phyloP scores from a whole-genome alignment of 164 flowering plant genomes.

The Cinnamomum micranthum region DNA sequence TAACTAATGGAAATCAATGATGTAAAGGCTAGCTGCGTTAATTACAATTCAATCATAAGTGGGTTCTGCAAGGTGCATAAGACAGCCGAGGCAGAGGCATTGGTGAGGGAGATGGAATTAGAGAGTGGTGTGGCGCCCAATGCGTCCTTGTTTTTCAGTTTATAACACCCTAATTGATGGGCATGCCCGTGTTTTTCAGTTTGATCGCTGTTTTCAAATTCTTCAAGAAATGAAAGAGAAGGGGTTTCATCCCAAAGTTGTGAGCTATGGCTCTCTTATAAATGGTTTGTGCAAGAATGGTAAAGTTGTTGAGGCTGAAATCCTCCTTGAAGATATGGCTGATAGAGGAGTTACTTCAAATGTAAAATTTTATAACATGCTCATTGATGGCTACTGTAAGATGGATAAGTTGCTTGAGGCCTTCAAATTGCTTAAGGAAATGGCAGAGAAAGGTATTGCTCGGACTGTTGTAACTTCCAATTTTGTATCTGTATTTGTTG shows the following conservation, averaged over 20 bases:
- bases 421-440: too few species aligned
- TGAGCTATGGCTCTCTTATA: constrained; percentile 61
- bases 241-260: constrained; percentile 53
- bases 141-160: constrained; percentile 28
- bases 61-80: constrained; percentile 44
- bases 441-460: too few species aligned
- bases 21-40: constrained; percentile 37
- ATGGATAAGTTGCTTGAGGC: too few species aligned
- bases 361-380: constrained; percentile 56
- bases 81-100: constrained; percentile 51
- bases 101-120: constrained; percentile 44
- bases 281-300: constrained; percentile 59
- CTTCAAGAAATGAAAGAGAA: constrained; percentile 59
- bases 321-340: constrained; percentile 43
- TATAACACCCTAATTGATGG: constrained; percentile 63
- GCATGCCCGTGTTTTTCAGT: constrained; percentile 40
- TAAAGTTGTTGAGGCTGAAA: constrained; percentile 58
- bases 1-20: constrained; percentile 43
- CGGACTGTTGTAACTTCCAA: too few species aligned
- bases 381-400: too few species aligned
- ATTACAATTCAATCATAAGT: constrained; percentile 47
- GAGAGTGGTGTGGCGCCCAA: constrained; percentile 42
- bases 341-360: constrained; percentile 42
- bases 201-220: constrained; percentile 54
- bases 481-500: too few species aligned